Percentiles rank a stretch among this genome's conserved stretches.
Evolutionary conservation across 371 early-diverging fungal genomes (phyloP).

Genomic region (Mucor mucedo): DNA sequence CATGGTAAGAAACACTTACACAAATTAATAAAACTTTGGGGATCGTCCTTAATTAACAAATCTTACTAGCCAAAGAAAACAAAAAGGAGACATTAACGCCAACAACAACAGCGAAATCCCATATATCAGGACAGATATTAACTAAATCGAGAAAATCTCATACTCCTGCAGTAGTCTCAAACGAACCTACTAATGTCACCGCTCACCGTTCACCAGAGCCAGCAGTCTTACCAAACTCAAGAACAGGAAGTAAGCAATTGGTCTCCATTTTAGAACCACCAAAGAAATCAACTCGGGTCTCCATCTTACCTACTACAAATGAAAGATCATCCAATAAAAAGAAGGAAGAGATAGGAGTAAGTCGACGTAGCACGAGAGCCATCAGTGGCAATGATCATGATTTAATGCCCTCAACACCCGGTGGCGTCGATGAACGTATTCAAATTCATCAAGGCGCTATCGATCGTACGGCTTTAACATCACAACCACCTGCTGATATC

Average conservation of each 20-base stretch:
- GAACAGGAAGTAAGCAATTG: not conserved
- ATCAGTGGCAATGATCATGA: conserved; percentile 12
- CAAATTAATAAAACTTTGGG: not conserved
- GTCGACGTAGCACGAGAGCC: not conserved
- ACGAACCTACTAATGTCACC: not conserved
- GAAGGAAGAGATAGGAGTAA: not conserved
- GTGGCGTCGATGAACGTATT: conserved; percentile 44
- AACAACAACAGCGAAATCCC: conserved; percentile 2
- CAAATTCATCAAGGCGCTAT: conserved; percentile 82
- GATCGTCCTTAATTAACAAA: not conserved
- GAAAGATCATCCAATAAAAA: not conserved
- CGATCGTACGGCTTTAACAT: conserved; percentile 74
- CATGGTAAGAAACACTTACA: conserved; percentile 39
- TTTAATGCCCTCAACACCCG: conserved; percentile 7
- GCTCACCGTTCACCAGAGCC: too few species aligned
- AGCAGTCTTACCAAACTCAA: not conserved
- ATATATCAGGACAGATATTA: conserved; percentile 7
- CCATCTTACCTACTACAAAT: not conserved
- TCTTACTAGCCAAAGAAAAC: conserved; percentile 16
- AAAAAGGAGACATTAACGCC: conserved; percentile 7
- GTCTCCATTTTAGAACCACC: not conserved
- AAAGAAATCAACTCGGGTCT: not conserved
- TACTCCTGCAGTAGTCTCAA: conserved; percentile 10
- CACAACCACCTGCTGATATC: conserved; percentile 71
- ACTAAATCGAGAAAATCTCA: conserved; percentile 7